Evolutionary conservation across 805 yeast genomes (phyloP).

Genomic region (Zygoascus flipseniorum): DNA sequence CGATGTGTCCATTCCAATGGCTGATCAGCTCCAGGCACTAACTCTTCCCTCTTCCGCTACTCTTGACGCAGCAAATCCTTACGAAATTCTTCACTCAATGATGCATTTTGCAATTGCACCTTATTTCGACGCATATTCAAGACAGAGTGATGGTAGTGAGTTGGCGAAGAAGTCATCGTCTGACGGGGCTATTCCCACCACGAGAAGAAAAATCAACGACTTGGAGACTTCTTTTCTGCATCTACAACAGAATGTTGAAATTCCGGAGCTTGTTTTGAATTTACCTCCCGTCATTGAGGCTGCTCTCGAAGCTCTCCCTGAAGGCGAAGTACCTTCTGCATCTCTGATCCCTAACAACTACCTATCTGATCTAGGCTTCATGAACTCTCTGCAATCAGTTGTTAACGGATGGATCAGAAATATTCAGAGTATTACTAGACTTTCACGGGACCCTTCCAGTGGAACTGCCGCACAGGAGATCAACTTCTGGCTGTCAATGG

Average conservation of each 20-base stretch:
- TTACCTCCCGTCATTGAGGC: slow-evolving; percentile 45
- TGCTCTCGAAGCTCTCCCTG: slow-evolving; percentile 29
- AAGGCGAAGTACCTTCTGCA: slow-evolving; percentile 18
- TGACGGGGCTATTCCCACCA: slow-evolving; percentile 31
- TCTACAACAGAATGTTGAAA: slow-evolving; percentile 55
- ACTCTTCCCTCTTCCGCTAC: slow-evolving; percentile 21
- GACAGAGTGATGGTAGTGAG: slow-evolving; percentile 1
- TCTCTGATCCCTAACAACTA: slow-evolving; percentile 31
- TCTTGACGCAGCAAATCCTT: slow-evolving; percentile 19
- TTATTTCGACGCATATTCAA: slow-evolving; percentile 48
- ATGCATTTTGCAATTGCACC: slow-evolving; percentile 60
- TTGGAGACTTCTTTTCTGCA: slow-evolving; percentile 58
- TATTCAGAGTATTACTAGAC: slow-evolving; percentile 46
- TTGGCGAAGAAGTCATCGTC: background rate
- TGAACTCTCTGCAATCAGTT: slow-evolving; percentile 60
- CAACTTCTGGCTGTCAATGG: slow-evolving; percentile 71
- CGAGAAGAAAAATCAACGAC: slow-evolving; percentile 61
- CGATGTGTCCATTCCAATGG: slow-evolving; percentile 9
- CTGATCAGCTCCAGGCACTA: slow-evolving; percentile 29
- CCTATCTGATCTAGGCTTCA: slow-evolving; percentile 42
- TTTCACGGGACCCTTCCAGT: slow-evolving; percentile 44
- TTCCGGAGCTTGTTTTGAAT: slow-evolving; percentile 50
- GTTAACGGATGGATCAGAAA: slow-evolving; percentile 70
- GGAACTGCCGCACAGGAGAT: slow-evolving; percentile 63
- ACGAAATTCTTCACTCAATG: slow-evolving; percentile 50